phyloP scores from a whole-genome alignment of 1,284 basidiomycete genomes.

The Apiotrichum mycotoxinovorans region DNA sequence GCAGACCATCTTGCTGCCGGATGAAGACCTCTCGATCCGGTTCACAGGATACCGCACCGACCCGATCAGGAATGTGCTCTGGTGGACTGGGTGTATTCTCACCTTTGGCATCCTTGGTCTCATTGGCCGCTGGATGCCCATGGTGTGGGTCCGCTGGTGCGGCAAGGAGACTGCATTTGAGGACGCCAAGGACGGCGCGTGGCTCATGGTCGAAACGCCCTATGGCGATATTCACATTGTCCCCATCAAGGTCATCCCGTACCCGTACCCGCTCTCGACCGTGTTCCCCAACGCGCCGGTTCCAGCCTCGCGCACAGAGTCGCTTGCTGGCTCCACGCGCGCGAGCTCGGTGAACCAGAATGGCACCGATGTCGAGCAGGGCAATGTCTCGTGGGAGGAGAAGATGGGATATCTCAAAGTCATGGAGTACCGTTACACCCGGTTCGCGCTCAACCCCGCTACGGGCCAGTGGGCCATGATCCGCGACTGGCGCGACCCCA shows the following conservation, averaged over 20 bases:
- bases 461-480: conserved; percentile 79
- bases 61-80: conserved; percentile 62
- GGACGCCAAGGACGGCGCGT: conserved; percentile 63
- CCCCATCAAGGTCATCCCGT: conserved; percentile 63
- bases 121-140: conserved; percentile 89
- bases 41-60: conserved; percentile 84
- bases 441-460: conserved; percentile 81
- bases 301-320: conserved; percentile 5
- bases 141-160: conserved; percentile 82
- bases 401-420: conserved; percentile 55
- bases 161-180: conserved; percentile 79
- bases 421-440: conserved; percentile 72
- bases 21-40: conserved; percentile 86
- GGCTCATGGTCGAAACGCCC: conserved; percentile 85
- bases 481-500: conserved; percentile 86
- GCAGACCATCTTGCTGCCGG: conserved; percentile 81
- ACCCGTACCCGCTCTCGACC: conserved; percentile 72
- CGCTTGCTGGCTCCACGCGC: conserved; percentile 24
- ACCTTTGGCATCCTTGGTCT: conserved; percentile 75
- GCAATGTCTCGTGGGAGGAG: conserved; percentile 46
- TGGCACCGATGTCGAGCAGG: conserved; percentile 43
- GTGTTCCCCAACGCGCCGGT: conserved; percentile 58
- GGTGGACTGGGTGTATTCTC: conserved; percentile 68
- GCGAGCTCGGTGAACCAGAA: conserved; percentile 12
- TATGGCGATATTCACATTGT: conserved; percentile 77